Evolutionary conservation across 2,329 filamentous ascomycete genomes (phyloP).

Genomic region (Mariannaea sp.): DNA sequence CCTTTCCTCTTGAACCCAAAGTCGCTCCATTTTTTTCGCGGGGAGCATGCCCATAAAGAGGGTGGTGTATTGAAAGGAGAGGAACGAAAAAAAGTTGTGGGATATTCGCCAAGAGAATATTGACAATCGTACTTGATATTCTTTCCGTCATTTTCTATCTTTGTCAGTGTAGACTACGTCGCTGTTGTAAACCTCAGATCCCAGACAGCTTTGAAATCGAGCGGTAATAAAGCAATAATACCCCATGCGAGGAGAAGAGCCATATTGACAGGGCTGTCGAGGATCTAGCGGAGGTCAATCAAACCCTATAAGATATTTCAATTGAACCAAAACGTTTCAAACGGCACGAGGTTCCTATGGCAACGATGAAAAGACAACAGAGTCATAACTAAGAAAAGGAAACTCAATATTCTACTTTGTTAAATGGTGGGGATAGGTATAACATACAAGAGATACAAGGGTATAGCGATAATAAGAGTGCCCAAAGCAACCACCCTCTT

Average conservation of each 20-base stretch:
- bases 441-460: constrained; percentile 14
- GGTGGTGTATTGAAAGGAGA: constrained; percentile 4
- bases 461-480: neutral
- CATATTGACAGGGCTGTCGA: neutral
- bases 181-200: neutral
- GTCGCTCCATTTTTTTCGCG: constrained; percentile 2
- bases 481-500: constrained; percentile 7
- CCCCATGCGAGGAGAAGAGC: neutral
- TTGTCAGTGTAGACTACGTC: neutral
- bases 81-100: constrained; percentile 4
- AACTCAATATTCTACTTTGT: neutral
- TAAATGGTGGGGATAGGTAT: neutral
- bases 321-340: too few species aligned
- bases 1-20: neutral
- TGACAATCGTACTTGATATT: neutral
- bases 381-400: constrained; percentile 5
- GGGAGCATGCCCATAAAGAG: constrained; percentile 1
- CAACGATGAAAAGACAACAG: constrained; percentile 13
- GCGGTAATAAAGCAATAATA: neutral
- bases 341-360: neutral
- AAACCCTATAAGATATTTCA: too few species aligned
- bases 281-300: neutral
- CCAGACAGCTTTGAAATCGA: neutral
- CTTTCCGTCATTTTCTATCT: neutral
- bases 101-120: constrained; percentile 1